phyloP scores from a whole-genome alignment of 73 alveolate genomes.

The Paramecium primaurelia region DNA sequence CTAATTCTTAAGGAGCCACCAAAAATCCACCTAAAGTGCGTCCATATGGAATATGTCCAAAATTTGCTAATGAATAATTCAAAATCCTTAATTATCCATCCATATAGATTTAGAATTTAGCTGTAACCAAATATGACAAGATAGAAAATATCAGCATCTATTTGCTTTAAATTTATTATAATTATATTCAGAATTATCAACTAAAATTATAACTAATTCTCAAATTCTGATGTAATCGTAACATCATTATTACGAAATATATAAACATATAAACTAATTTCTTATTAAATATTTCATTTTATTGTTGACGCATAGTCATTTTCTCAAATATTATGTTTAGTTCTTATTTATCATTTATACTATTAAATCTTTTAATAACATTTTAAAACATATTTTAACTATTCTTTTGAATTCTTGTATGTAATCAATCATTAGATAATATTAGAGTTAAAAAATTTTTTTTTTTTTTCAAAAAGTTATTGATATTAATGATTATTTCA shows the following conservation, averaged over 20 bases:
- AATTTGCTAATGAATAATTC: constrained; percentile 11
- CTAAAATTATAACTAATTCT: not conserved
- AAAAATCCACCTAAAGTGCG: not conserved
- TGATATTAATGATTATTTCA: too few relatives aligned
- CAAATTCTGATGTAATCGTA: not conserved
- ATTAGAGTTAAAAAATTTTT: too few relatives aligned
- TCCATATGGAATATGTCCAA: constrained; percentile 45
- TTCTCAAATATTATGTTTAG: too few relatives aligned
- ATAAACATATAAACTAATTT: too few relatives aligned
- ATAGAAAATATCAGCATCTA: constrained; percentile 1
- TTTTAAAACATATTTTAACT: too few relatives aligned
- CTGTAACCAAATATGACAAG: not conserved
- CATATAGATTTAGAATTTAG: not conserved
- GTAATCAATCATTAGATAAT: too few relatives aligned
- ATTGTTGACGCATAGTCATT: too few relatives aligned
- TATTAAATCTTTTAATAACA: too few relatives aligned
- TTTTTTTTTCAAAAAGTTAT: too few relatives aligned
- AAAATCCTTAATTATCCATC: not conserved
- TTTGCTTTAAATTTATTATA: not conserved
- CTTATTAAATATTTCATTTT: too few relatives aligned
- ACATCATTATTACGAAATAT: not conserved
- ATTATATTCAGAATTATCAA: not conserved
- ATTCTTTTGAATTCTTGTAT: too few relatives aligned
- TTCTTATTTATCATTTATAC: too few relatives aligned
- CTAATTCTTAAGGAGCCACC: not conserved